Percentiles rank a stretch among this genome's conserved stretches.
These are phyloP conservation scores for Hirschfeldia incana DNA, from an alignment of 345 rosid genomes.

Conservation along the genomic window DNA sequence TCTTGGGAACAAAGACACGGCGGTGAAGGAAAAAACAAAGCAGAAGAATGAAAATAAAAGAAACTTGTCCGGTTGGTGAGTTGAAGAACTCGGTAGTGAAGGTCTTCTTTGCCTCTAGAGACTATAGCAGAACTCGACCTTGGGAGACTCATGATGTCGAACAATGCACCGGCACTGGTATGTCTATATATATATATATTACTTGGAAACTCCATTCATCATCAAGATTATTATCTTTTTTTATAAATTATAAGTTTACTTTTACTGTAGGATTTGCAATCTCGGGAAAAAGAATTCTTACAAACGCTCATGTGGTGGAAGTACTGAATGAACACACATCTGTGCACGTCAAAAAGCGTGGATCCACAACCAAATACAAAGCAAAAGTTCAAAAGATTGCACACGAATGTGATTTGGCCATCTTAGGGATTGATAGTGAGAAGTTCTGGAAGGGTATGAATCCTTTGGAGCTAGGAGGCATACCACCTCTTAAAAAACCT, in stretches of 20 bases:
- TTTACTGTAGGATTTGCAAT: conserved; percentile 31
- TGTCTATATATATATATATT: not conserved
- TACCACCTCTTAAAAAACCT: not conserved
- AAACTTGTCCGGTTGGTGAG: not conserved
- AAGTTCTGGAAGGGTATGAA: conserved; percentile 38
- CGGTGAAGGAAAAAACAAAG: not conserved
- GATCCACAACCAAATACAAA: conserved; percentile 53
- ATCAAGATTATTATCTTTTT: not conserved
- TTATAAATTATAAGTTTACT: not conserved
- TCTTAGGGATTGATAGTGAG: conserved; percentile 50
- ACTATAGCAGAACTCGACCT: not conserved
- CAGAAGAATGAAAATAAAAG: not conserved
- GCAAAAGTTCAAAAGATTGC: conserved; percentile 63
- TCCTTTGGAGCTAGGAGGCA: conserved; percentile 46
- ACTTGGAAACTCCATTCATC: not conserved
- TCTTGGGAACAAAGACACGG: not conserved
- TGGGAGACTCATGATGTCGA: not conserved
- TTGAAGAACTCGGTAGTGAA: not conserved
- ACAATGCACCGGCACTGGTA: not conserved
- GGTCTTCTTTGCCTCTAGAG: not conserved
- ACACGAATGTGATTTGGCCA: conserved; percentile 80
- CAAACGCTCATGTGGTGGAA: conserved; percentile 79
- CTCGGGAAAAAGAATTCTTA: conserved; percentile 57
- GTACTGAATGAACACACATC: conserved; percentile 49
- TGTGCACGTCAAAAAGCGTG: conserved; percentile 74